Evolutionary conservation across 441 rosid species (phyloP).

Genomic region (Heliophila coronopifolia): DNA sequence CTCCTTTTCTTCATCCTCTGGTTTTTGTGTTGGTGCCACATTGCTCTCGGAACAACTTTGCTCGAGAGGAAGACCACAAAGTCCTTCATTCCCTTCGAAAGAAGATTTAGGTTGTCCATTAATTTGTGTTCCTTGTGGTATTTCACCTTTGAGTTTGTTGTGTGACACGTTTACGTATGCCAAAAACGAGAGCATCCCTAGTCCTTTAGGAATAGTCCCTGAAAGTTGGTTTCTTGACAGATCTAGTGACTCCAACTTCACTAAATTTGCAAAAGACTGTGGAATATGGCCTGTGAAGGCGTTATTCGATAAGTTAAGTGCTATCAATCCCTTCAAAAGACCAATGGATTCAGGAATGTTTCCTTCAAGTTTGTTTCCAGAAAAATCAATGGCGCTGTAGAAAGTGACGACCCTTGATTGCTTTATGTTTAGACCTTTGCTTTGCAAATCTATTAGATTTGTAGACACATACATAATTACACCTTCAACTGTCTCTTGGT

Average conservation of each 20-base stretch:
- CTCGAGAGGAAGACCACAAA: slow-evolving; percentile 36
- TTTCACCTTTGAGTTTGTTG: slow-evolving; percentile 29
- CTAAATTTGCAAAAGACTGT: no score
- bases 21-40: neutral
- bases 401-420: neutral
- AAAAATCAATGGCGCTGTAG: neutral
- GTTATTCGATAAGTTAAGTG: slow-evolving; percentile 12
- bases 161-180: slow-evolving; percentile 26
- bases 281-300: slow-evolving; percentile 15
- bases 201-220: slow-evolving; percentile 24
- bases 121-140: slow-evolving; percentile 27
- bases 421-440: slow-evolving; percentile 3
- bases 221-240: slow-evolving; percentile 13
- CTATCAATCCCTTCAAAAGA: neutral
- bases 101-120: slow-evolving; percentile 23
- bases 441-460: slow-evolving; percentile 32
- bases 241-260: slow-evolving; percentile 35
- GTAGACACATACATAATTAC: no score
- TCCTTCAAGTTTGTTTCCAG: neutral
- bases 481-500: no score
- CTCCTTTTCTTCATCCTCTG: neutral
- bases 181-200: slow-evolving; percentile 29
- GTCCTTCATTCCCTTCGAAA: slow-evolving; percentile 23
- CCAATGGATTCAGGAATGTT: slow-evolving; percentile 4
- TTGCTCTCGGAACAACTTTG: neutral